phyloP scores from a whole-genome alignment of 176 grass and related monocot genomes.

The Bothriochloa decipiens region DNA sequence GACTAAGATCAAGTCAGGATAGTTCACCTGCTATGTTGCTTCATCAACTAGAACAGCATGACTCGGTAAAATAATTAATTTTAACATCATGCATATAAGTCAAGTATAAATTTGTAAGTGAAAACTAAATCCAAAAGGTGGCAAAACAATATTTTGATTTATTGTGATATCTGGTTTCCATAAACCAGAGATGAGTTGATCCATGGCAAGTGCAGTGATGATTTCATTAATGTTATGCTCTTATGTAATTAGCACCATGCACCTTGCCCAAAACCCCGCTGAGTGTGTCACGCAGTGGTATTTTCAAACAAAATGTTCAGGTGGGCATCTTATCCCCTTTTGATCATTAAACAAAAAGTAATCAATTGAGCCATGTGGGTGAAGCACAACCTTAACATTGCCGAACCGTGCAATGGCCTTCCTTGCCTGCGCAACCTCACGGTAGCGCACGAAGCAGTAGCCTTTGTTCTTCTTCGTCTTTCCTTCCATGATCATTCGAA shows the following conservation, averaged over 20 bases:
- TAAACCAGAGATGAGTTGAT: background rate
- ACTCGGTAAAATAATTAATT: background rate
- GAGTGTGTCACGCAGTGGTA: background rate
- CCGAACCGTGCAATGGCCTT: slow-evolving; percentile 59
- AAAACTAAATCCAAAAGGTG: slow-evolving; percentile 1
- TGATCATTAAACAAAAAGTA: background rate
- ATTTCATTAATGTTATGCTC: background rate
- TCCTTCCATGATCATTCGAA: slow-evolving; percentile 62
- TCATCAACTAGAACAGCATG: background rate
- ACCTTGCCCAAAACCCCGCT: background rate
- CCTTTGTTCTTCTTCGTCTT: slow-evolving; percentile 60
- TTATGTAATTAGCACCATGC: background rate
- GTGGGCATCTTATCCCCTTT: background rate
- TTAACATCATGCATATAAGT: background rate
- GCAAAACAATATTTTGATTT: background rate
- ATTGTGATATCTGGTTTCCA: background rate
- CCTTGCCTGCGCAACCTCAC: slow-evolving; percentile 55
- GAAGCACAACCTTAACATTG: slow-evolving; percentile 64
- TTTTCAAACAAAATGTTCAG: background rate
- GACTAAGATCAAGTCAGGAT: background rate
- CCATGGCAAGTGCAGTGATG: background rate
- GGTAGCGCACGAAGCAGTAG: slow-evolving; percentile 68
- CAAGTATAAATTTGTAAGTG: background rate
- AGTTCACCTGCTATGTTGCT: background rate
- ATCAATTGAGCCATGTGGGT: slow-evolving; percentile 5